Conservation (phyloP, 1,139 yeast genomes). For the Yarrowia galli region DNA sequence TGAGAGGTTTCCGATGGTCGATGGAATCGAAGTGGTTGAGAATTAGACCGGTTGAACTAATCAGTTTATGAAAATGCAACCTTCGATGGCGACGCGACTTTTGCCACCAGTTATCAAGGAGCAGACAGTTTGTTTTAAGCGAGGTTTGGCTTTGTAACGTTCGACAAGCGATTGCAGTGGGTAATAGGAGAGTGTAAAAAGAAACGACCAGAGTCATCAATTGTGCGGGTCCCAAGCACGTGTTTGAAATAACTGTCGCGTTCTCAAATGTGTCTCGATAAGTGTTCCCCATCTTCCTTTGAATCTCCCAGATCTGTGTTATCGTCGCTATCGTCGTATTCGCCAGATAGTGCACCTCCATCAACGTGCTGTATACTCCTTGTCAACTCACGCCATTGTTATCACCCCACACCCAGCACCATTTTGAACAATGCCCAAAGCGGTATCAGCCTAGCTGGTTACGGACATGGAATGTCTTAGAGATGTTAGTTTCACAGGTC, state of each 20-base stretch:
- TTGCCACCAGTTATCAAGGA: neutral
- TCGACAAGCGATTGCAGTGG: neutral
- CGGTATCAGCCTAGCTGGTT: constrained; percentile 13
- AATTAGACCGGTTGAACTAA: too few relatives aligned
- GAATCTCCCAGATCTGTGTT: too few relatives aligned
- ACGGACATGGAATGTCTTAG: constrained; percentile 20
- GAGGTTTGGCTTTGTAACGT: constrained; percentile 9
- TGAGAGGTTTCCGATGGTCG: too few relatives aligned
- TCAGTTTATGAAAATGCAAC: too few relatives aligned
- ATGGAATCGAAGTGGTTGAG: too few relatives aligned
- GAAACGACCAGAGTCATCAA: constrained; percentile 1
- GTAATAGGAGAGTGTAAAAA: neutral
- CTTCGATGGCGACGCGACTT: too few relatives aligned
- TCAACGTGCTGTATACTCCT: neutral
- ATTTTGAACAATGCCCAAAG: neutral
- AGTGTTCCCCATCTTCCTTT: too few relatives aligned
- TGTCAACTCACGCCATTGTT: neutral
- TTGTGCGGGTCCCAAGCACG: neutral
- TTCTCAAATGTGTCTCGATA: too few relatives aligned
- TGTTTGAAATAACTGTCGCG: neutral
- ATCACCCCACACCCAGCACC: constrained; percentile 4
- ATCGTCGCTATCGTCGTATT: neutral
- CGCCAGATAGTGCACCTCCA: neutral
- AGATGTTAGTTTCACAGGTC: neutral
- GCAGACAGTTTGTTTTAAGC: neutral